These are phyloP conservation scores for Alternaria ventricosa DNA, from an alignment of 2,329 filamentous ascomycete species.

Conservation along the genomic window DNA sequence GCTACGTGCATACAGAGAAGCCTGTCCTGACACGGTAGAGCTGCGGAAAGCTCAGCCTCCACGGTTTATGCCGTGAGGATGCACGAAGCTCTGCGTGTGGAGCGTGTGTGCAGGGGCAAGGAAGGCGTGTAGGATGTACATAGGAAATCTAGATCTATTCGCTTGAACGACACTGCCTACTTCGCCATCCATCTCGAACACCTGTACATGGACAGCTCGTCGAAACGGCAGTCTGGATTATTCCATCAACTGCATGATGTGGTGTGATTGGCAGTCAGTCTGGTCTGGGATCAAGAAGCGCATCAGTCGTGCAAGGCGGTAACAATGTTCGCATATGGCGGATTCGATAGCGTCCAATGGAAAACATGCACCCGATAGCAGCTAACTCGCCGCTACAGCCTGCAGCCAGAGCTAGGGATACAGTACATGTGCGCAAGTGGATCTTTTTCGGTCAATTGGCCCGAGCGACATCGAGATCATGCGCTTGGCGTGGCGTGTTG, in stretches of 20 bases:
- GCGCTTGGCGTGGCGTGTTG: not conserved
- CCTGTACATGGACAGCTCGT: not conserved
- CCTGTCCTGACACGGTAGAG: not conserved
- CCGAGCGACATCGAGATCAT: conserved; percentile 4
- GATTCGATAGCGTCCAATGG: not conserved
- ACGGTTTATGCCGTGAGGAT: not conserved
- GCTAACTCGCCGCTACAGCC: not conserved
- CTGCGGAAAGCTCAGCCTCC: not conserved
- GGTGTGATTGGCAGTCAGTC: not conserved
- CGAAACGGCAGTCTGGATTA: not conserved
- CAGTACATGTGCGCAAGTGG: not conserved
- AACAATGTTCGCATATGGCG: not conserved
- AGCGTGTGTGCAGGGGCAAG: not conserved
- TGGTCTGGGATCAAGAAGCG: not conserved
- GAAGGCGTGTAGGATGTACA: conserved; percentile 9
- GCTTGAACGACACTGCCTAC: not conserved
- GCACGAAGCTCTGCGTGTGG: not conserved
- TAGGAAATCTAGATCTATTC: conserved; percentile 2
- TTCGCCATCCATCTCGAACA: not conserved
- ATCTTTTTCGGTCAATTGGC: not conserved
- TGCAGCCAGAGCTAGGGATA: not conserved
- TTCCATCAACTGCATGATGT: not conserved
- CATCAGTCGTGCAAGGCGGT: not conserved
- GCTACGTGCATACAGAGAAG: not conserved
- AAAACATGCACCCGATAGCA: not conserved